Percentiles rank a stretch among this genome's conserved stretches.
These are phyloP conservation scores for Fagus crenata DNA, from an alignment of 306 rosid species.

Conservation along the genomic window DNA sequence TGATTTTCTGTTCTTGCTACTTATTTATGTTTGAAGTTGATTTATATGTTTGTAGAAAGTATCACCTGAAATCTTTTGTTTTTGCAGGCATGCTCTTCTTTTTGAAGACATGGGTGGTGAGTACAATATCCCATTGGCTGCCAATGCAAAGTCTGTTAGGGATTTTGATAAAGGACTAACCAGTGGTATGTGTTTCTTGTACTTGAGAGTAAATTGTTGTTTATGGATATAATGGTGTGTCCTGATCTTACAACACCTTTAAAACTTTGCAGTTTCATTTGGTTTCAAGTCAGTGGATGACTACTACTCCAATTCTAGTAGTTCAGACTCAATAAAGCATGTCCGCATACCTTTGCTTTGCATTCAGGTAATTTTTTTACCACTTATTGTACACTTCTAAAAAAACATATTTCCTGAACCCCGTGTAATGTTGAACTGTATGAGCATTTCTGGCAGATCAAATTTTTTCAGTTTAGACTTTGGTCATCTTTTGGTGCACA, in stretches of 20 bases:
- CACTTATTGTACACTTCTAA: neutral
- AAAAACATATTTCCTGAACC: neutral
- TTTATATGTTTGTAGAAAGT: conserved; percentile 6
- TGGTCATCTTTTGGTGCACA: neutral
- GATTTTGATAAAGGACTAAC: conserved; percentile 89
- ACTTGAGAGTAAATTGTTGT: conserved; percentile 2
- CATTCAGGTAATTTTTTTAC: conserved; percentile 64
- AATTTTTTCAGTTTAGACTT: neutral
- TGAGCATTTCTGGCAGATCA: too few relatives aligned
- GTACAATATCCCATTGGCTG: conserved; percentile 65
- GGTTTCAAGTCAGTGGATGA: conserved; percentile 97
- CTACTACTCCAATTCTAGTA: conserved; percentile 77
- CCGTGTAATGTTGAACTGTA: too few relatives aligned
- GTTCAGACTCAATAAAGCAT: conserved; percentile 78
- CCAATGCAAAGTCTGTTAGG: conserved; percentile 75
- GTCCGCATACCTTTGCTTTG: conserved; percentile 83
- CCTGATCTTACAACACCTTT: conserved; percentile 22
- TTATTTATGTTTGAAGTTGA: conserved; percentile 20
- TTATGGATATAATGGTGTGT: conserved; percentile 15
- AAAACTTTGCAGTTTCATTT: conserved; percentile 73
- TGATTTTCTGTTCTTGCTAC: conserved; percentile 4
- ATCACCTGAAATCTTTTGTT: neutral
- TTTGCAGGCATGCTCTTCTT: conserved; percentile 72
- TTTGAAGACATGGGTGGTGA: conserved; percentile 77
- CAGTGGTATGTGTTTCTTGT: conserved; percentile 59